Conservation (phyloP, 2,329 filamentous ascomycete species). For the Gyromitra esculenta region DNA sequence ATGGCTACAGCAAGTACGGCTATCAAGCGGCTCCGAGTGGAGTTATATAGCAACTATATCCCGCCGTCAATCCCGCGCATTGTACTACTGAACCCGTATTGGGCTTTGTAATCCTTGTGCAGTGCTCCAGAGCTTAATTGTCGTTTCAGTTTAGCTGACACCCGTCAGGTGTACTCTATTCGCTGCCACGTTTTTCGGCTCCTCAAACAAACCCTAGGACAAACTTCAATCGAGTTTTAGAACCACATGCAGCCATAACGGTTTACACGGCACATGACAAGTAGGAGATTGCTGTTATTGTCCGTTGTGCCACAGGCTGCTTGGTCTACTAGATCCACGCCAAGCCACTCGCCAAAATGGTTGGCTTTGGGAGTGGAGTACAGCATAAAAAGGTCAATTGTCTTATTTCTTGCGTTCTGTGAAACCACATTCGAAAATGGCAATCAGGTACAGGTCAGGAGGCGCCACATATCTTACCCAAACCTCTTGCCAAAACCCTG, state of each 20-base stretch:
- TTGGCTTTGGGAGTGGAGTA: not conserved
- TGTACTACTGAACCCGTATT: not conserved
- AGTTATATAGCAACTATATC: not conserved
- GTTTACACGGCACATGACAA: not conserved
- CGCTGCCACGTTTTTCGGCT: conserved; percentile 24
- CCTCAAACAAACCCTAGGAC: conserved; percentile 19
- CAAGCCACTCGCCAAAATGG: conserved; percentile 3
- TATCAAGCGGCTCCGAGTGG: conserved; percentile 3
- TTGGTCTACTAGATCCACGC: not conserved
- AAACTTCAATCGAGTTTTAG: conserved; percentile 1
- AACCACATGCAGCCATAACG: not conserved
- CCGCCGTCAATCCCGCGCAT: not conserved
- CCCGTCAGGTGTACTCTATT: not conserved
- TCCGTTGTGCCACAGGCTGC: not conserved
- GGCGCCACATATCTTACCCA: not conserved
- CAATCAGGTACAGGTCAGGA: not conserved
- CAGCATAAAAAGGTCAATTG: not conserved
- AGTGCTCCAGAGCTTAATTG: conserved; percentile 15
- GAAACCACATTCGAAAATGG: conserved; percentile 1
- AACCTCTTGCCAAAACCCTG: not conserved
- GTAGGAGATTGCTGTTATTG: not conserved
- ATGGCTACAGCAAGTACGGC: not conserved
- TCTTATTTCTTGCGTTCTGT: conserved; percentile 2
- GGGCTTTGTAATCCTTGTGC: conserved; percentile 4
- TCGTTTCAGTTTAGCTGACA: conserved; percentile 14